These are phyloP conservation scores for Jaminaea rosea DNA, from an alignment of 1,284 basidiomycete species.

Conservation along the genomic window DNA sequence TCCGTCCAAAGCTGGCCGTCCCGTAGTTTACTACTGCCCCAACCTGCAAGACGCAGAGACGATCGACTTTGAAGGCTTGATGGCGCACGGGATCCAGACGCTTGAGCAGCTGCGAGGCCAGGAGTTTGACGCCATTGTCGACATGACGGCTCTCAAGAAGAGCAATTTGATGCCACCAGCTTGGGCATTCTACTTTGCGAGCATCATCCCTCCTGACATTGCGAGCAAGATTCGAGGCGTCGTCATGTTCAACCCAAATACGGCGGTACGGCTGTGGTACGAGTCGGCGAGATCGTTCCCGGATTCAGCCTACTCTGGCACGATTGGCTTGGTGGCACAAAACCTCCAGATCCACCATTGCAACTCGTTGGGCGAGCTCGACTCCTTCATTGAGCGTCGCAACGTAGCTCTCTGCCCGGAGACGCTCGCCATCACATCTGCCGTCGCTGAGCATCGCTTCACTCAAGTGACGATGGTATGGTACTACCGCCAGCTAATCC, in stretches of 20 bases:
- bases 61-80: constrained; percentile 72
- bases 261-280: constrained; percentile 14
- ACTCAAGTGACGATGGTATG: constrained; percentile 37
- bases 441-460: constrained; percentile 22
- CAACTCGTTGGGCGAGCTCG: constrained; percentile 24
- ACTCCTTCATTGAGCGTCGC: constrained; percentile 28
- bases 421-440: constrained; percentile 22
- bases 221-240: constrained; percentile 24
- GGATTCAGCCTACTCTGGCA: neutral
- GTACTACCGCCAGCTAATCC: constrained; percentile 37
- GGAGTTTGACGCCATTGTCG: constrained; percentile 31
- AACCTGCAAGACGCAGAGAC: constrained; percentile 64
- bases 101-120: constrained; percentile 19
- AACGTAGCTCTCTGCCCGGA: constrained; percentile 25
- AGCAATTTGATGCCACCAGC: constrained; percentile 27
- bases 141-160: constrained; percentile 24
- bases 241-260: constrained; percentile 36
- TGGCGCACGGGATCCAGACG: constrained; percentile 46
- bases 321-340: too few species aligned
- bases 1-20: constrained; percentile 42
- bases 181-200: constrained; percentile 36
- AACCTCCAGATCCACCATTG: constrained; percentile 11
- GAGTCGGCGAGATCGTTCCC: neutral
- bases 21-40: constrained; percentile 51
- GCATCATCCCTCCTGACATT: constrained; percentile 24